Conservation (phyloP, 2,329 filamentous ascomycete genomes). For the Pseudopyricularia javanii region DNA sequence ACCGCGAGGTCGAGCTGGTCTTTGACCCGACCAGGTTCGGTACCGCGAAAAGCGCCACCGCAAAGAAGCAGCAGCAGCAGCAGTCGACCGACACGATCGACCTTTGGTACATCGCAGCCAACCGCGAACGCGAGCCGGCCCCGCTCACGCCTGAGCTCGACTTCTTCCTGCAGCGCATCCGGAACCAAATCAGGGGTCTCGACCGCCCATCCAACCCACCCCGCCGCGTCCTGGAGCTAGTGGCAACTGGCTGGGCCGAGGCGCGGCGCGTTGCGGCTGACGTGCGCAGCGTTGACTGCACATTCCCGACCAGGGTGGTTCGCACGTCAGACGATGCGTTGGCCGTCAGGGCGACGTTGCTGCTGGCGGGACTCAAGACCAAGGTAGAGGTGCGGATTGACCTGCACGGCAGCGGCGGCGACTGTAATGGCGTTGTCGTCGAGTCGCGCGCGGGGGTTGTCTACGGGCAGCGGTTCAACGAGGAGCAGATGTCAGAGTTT, state of each 20-base stretch:
- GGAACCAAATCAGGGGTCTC: constrained; percentile 52
- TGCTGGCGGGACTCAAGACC: constrained; percentile 53
- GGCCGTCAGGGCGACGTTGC: constrained; percentile 45
- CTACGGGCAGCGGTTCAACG: constrained; percentile 70
- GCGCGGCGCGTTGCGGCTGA: constrained; percentile 47
- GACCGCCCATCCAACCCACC: constrained; percentile 44
- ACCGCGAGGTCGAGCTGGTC: constrained; percentile 58
- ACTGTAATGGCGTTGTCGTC: constrained; percentile 40
- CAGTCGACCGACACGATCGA: constrained; percentile 44
- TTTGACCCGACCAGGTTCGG: constrained; percentile 56
- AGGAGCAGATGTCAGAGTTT: constrained; percentile 63
- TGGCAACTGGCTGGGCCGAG: constrained; percentile 54
- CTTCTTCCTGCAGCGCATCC: constrained; percentile 64
- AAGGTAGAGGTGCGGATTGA: constrained; percentile 53
- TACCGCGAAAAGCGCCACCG: constrained; percentile 14
- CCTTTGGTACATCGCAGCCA: constrained; percentile 56
- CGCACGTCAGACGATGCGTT: constrained; percentile 56
- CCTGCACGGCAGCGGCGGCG: constrained; percentile 28
- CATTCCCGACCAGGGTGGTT: constrained; percentile 50
- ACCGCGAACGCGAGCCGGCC: constrained; percentile 36
- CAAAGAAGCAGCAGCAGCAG: not conserved
- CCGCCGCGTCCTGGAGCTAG: constrained; percentile 42
- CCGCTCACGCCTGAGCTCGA: constrained; percentile 54
- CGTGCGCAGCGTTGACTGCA: constrained; percentile 47
- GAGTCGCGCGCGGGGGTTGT: constrained; percentile 47